These are phyloP conservation scores for Larix sibirica DNA, from an alignment of 83 land plant genomes.

Conservation along the genomic window DNA sequence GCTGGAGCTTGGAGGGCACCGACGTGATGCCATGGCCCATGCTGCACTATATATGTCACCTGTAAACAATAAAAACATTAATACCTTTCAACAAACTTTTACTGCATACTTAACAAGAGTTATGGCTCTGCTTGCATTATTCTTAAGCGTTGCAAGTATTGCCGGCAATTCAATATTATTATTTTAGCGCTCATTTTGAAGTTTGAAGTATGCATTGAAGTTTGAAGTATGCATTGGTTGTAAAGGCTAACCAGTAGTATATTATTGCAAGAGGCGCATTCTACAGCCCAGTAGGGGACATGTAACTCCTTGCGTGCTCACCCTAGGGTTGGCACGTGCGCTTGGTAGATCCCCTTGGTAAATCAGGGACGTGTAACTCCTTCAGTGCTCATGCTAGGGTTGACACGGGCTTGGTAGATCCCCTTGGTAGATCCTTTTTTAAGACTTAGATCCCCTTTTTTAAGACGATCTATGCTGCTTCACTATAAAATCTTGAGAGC, in stretches of 20 bases:
- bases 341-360: too few species aligned
- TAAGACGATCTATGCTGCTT: too few species aligned
- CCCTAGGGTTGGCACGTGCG: too few species aligned
- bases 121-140: background rate
- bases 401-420: too few species aligned
- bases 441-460: too few species aligned
- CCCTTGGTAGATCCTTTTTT: too few species aligned
- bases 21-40: slow-evolving; percentile 7
- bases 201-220: background rate
- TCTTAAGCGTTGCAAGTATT: background rate
- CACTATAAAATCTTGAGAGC: background rate
- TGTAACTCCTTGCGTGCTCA: too few species aligned
- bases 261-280: too few species aligned
- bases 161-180: background rate
- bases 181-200: background rate
- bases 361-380: too few species aligned
- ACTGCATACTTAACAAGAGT: background rate
- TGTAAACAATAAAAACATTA: background rate
- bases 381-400: too few species aligned
- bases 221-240: background rate
- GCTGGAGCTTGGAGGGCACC: background rate
- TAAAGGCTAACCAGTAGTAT: background rate
- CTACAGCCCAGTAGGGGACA: too few species aligned
- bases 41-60: slow-evolving; percentile 8
- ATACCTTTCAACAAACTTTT: background rate